Base-by-base conservation (phyloP, 1,284 basidiomycete species). In the Rhodotorula mucilaginosa region DNA sequence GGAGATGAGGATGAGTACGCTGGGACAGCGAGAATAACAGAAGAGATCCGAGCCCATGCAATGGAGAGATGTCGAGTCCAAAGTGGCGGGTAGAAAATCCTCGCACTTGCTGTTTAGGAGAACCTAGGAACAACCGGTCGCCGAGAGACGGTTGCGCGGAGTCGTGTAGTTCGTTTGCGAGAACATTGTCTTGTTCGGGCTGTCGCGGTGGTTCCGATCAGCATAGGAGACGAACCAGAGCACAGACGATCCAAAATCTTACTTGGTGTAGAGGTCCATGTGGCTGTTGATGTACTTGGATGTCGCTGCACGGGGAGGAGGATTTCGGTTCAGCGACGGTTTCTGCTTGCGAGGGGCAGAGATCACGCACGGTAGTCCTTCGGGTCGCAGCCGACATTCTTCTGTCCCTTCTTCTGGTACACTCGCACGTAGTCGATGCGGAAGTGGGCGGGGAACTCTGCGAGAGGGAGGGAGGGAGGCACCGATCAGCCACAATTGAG, bases 341-440 rank as follows among this genome's bases (percentile, higher is more conserved):
- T 12, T 44, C 39, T 39, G 39, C 39, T 26, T 26, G 26, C 26
- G 26, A 26, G 26, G 26, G 26, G 26, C 26, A 26, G 26, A 26
- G 39, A 44, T 44, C 39, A 52, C 51, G 19, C 21, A 61, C 57
- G 70, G 54, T 58, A 68, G 54, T 71, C 64, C 56, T 68, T 65
- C 47, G 70, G 66, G 58, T 69, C 61, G 58, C 67, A 69, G 4
- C 70, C 65, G 6, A 74, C 68, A 52, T 67, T 74, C 59, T 58
- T 63, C 29, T 70, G 58, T 13, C 67, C 67, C n/a, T 48, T 61
- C 57, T 68, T 62, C 64, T 74, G 73, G 56, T 67, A 74, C 1
- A 74, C 73, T 16, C 73, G 68, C 7, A 74, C 68, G 58, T 74
- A 74, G 62, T 70, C 74, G 69, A 75, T 62, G 10, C 69, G 64